phyloP scores from a whole-genome alignment of 1,284 basidiomycete species.

The Ganoderma meredithae region DNA sequence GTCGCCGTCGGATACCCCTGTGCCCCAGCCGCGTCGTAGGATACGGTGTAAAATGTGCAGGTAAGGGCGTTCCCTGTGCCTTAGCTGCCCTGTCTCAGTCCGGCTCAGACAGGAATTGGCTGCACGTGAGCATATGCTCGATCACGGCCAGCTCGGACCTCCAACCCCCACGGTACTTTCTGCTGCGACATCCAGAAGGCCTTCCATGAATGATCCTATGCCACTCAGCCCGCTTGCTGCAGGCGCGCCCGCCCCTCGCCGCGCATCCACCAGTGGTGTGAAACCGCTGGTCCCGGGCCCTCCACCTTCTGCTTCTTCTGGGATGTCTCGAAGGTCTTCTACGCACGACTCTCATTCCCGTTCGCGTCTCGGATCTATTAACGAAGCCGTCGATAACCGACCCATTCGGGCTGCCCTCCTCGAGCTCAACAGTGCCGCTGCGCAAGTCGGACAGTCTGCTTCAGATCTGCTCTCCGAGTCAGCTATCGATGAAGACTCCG shows the following conservation, averaged over 20 bases:
- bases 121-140: constrained; percentile 89
- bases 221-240: constrained; percentile 29
- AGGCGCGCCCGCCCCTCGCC: constrained; percentile 19
- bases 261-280: constrained; percentile 17
- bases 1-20: constrained; percentile 67
- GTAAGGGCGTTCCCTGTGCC: constrained; percentile 45
- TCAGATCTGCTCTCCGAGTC: constrained; percentile 52
- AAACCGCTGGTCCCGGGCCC: constrained; percentile 19
- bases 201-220: constrained; percentile 43
- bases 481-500: constrained; percentile 49
- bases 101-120: constrained; percentile 79
- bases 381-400: constrained; percentile 34
- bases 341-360: constrained; percentile 31
- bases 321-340: constrained; percentile 34
- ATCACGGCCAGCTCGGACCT: constrained; percentile 82
- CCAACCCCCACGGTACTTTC: constrained; percentile 61
- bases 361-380: constrained; percentile 38
- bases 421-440: constrained; percentile 33
- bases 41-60: constrained; percentile 94
- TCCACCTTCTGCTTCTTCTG: constrained; percentile 30
- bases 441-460: constrained; percentile 42
- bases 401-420: constrained; percentile 35
- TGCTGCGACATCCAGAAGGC: constrained; percentile 59
- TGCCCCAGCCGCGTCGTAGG: constrained; percentile 70
- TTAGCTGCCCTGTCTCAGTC: constrained; percentile 6